phyloP scores from a whole-genome alignment of 495 filamentous ascomycete genomes.

The Penicillium psychrofluorescens region DNA sequence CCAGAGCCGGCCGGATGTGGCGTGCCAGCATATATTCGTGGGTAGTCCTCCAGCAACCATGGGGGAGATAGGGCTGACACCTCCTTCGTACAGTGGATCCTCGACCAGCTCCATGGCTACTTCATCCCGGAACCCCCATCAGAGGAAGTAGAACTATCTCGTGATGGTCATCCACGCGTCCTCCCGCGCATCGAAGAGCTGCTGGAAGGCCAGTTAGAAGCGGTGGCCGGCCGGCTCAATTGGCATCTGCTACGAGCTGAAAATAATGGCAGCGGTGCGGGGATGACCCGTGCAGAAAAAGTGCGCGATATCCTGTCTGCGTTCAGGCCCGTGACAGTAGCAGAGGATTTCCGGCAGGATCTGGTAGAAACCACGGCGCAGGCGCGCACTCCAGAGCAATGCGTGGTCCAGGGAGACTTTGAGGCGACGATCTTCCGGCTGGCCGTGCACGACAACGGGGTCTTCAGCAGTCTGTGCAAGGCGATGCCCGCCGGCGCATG shows the following conservation, averaged over 20 bases:
- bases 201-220: conserved; percentile 28
- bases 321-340: conserved; percentile 34
- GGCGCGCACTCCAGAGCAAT: conserved; percentile 30
- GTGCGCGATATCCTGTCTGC: conserved; percentile 44
- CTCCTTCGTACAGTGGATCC: conserved; percentile 29
- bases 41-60: too few species aligned
- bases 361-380: conserved; percentile 21
- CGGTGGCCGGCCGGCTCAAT: conserved; percentile 27
- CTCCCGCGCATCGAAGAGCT: conserved; percentile 30
- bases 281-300: conserved; percentile 33
- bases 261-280: conserved; percentile 10
- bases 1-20: conserved; percentile 18
- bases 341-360: conserved; percentile 39
- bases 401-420: conserved; percentile 42
- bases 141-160: conserved; percentile 21
- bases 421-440: conserved; percentile 45
- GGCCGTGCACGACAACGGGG: conserved; percentile 38
- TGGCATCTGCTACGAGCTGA: conserved; percentile 30
- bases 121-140: conserved; percentile 19
- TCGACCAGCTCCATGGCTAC: conserved; percentile 36
- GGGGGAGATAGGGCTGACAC: too few species aligned
- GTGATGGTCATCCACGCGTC: conserved; percentile 26
- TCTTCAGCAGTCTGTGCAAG: conserved; percentile 39
- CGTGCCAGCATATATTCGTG: conserved; percentile 40
- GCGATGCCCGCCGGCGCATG: conserved; percentile 39